A percentile compares a stretch with the other conserved stretches of the same genome.
phyloP scores from a whole-genome alignment of 345 rosid species.

The Ailanthus altissimus region DNA sequence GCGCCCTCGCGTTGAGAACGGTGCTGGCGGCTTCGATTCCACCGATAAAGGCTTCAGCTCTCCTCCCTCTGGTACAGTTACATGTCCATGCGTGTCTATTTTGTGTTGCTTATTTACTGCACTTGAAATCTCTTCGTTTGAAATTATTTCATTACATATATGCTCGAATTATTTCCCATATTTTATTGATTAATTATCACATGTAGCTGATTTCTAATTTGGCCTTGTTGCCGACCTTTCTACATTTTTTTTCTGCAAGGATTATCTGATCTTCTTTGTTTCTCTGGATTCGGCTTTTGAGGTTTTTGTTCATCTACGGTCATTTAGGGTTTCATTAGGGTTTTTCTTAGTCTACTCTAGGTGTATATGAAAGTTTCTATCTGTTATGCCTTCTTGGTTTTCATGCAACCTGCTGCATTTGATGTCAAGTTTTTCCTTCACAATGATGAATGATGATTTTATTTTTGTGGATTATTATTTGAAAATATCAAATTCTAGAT shows the following conservation, averaged over 20 bases:
- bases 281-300: not conserved
- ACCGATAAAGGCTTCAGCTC: conserved; percentile 59
- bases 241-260: not conserved
- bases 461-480: not conserved
- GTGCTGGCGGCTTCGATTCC: conserved; percentile 57
- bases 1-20: conserved; percentile 84
- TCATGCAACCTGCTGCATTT: not conserved
- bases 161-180: not conserved
- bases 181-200: not conserved
- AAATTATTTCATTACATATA: not conserved
- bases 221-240: not conserved
- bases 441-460: not conserved
- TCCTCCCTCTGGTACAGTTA: conserved; percentile 39
- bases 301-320: not conserved
- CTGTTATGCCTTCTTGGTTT: not conserved
- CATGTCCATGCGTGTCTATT: not conserved
- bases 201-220: not conserved
- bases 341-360: not conserved
- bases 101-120: not conserved
- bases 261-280: not conserved
- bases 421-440: not conserved
- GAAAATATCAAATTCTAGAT: not conserved
- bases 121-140: not conserved
- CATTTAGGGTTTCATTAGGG: not conserved
- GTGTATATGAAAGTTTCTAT: not conserved